A percentile compares a stretch with the other conserved stretches of the same genome.
These are phyloP conservation scores for Diaporthe helianthi DNA, from an alignment of 2,329 filamentous ascomycete genomes.

Conservation along the genomic window DNA sequence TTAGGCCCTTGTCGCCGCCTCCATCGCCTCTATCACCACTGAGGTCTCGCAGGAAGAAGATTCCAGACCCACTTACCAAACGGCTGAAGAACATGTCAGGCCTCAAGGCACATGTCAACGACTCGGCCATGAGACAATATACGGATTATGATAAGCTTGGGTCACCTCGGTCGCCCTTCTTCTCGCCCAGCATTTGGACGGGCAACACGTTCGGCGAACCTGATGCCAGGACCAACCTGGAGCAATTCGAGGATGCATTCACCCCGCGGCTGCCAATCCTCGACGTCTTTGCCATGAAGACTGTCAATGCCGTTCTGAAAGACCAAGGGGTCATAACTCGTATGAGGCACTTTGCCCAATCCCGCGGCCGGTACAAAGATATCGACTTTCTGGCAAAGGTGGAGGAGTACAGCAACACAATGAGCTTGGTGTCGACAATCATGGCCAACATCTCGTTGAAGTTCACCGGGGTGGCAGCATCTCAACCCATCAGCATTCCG, in stretches of 20 bases:
- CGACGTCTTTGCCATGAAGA: conserved; percentile 27
- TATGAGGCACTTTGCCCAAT: conserved; percentile 22
- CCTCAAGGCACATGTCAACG: conserved; percentile 19
- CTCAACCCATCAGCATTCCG: conserved; percentile 21
- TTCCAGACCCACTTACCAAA: conserved; percentile 7
- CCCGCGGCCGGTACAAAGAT: conserved; percentile 11
- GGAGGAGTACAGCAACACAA: conserved; percentile 5
- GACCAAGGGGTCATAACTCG: conserved; percentile 18
- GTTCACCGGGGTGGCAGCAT: conserved; percentile 23
- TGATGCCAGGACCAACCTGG: conserved; percentile 25
- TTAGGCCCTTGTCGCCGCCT: conserved; percentile 11
- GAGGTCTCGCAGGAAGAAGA: conserved; percentile 15
- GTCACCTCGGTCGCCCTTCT: conserved; percentile 12
- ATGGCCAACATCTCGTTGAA: conserved; percentile 19
- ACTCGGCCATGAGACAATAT: conserved; percentile 20
- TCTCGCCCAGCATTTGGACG: conserved; percentile 8
- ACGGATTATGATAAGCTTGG: conserved; percentile 28
- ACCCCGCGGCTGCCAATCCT: conserved; percentile 16
- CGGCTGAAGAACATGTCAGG: conserved; percentile 9
- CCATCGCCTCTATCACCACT: conserved; percentile 1
- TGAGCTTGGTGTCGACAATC: conserved; percentile 1
- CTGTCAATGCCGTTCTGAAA: conserved; percentile 18
- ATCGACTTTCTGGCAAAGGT: conserved; percentile 30
- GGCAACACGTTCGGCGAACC: conserved; percentile 19
- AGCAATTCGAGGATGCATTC: conserved; percentile 12